These are phyloP conservation scores for Dicorynia guianensis DNA, from an alignment of 306 rosid genomes.

Conservation along the genomic window DNA sequence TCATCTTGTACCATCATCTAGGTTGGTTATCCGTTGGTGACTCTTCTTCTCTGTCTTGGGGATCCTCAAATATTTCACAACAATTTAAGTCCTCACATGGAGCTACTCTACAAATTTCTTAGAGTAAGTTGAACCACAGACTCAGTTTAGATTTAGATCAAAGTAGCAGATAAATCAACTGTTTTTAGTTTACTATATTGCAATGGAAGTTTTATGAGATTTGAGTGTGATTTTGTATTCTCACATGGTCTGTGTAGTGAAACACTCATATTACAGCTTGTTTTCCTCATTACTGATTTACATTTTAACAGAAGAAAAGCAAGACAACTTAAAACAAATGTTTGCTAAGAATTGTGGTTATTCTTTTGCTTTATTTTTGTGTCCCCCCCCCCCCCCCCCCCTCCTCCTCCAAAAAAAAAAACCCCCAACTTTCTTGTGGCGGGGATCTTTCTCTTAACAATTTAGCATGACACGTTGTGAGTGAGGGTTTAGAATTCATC, in stretches of 20 bases:
- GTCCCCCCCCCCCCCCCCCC: no score
- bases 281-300: no score
- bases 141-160: constrained; percentile 19
- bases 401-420: no score
- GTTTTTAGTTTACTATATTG: constrained; percentile 5
- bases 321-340: no score
- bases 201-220: constrained; percentile 25
- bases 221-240: constrained; percentile 13
- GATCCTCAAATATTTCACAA: constrained; percentile 87
- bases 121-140: constrained; percentile 62
- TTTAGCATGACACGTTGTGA: not conserved
- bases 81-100: constrained; percentile 95
- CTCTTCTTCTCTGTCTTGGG: constrained; percentile 97
- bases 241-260: constrained; percentile 16
- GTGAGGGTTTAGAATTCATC: not conserved
- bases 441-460: no score
- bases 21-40: constrained; percentile 98
- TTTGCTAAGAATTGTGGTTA: no score
- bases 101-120: constrained; percentile 96
- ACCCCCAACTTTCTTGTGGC: no score
- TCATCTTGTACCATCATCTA: constrained; percentile 30
- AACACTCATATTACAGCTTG: constrained; percentile 2
- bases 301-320: no score
- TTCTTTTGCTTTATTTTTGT: no score
- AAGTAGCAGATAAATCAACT: constrained; percentile 4